Evolutionary conservation across 208 protist species (phyloP), one percentile per base, ranked within the genome.

Genomic region (Trypanosoma caninum): DNA sequence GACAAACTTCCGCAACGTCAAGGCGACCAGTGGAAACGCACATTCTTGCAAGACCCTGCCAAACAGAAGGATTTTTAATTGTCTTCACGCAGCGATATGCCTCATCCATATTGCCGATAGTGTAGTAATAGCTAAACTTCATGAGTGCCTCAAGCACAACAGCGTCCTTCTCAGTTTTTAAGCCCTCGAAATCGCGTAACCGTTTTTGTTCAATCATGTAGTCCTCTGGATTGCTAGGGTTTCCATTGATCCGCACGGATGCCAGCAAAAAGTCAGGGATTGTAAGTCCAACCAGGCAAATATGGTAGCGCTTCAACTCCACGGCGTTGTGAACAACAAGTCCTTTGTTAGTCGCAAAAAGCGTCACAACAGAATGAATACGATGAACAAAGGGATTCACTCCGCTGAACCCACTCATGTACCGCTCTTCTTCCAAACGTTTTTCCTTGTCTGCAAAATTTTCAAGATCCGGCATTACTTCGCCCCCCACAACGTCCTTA

Each of bases 91-190:
- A 94, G 33, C 88, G 84, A 64, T 98, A 98, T n/a, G 95, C 97
- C 78, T 98, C 97, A 73, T 98, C 97, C 95, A 98, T 98, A 74
- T 98, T 97, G 38, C 95, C 96, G 30, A 97, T 94, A 13, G 97
- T 97, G 18, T 97, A 85, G 68, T 97, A 94, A 78, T 97, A 99
- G 64, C 87, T 95, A 69, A 99, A 99, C 69, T 97, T 87, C 76
- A 98, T 87, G 30, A 99, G 79, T 51, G 96, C 97, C 61, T 97
- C 85, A 11, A 90, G 82, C 20, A 96, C 91, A 3, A 67, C 78
- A 0, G 76, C 80, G 62, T 97, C 90, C 47, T 93, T 89, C 40
- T 94, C 85, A 23, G 81, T 83, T 59, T 93, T 87, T 13, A 97
- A 72, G 2, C 90, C 94, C 57, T 96, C 92, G 81, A 97, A 97